Percentiles rank a stretch among this genome's conserved stretches.
phyloP scores from a whole-genome alignment of 495 filamentous ascomycete species.

The Terfezia boudieri region DNA sequence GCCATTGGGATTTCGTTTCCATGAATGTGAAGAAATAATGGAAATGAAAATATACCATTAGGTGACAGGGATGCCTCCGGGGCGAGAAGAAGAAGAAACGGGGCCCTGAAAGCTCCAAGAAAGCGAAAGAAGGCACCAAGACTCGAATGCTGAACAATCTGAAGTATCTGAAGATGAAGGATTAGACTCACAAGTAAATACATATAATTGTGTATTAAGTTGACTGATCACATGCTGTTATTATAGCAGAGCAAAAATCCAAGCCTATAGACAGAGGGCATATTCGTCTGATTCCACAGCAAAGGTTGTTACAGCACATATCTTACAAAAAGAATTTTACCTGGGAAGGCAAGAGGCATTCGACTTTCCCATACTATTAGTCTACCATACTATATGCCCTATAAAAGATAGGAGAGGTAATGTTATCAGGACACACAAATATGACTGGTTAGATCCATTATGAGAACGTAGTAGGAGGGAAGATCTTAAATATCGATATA shows the following conservation, averaged over 20 bases:
- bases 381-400: conserved; percentile 54
- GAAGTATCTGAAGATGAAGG: no score
- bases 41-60: conserved; percentile 6
- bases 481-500: conserved; percentile 30
- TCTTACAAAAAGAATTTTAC: conserved; percentile 59
- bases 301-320: conserved; percentile 93
- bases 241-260: no score
- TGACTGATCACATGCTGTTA: no score
- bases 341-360: conserved; percentile 76
- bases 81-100: conserved; percentile 5
- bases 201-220: no score
- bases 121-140: not conserved
- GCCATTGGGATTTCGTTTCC: conserved; percentile 78
- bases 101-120: not conserved
- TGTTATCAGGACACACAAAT: conserved; percentile 42
- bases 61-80: not conserved
- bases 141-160: no score
- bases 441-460: conserved; percentile 64
- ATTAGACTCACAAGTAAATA: not conserved
- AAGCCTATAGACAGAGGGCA: conserved; percentile 38
- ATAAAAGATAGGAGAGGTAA: conserved; percentile 51
- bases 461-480: conserved; percentile 33
- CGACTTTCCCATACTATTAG: conserved; percentile 55
- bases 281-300: conserved; percentile 69
- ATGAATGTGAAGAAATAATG: conserved; percentile 19